Percentiles rank a stretch among this genome's conserved stretches.
Conservation (phyloP, 768 basidiomycete genomes). For the Phaeotremella fagi region DNA sequence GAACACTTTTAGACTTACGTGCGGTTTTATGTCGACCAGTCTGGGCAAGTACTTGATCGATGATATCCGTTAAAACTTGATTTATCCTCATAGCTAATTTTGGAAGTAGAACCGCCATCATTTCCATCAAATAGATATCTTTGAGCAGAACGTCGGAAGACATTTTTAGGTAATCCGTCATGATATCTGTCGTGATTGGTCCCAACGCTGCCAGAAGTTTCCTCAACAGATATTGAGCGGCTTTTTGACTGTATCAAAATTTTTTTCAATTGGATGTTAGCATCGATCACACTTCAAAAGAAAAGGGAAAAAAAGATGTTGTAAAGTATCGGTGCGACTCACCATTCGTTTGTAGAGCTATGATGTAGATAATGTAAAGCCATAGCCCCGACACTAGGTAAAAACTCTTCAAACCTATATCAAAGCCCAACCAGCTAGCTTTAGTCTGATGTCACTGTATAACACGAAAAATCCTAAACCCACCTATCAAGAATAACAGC, state of each 20-base stretch:
- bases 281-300: no score
- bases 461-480: constrained; percentile 4
- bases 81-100: constrained; percentile 25
- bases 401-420: constrained; percentile 29
- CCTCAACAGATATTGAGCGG: constrained; percentile 26
- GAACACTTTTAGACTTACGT: no score
- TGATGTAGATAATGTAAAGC: constrained; percentile 17
- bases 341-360: constrained; percentile 5
- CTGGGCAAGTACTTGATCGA: constrained; percentile 18
- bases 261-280: no score
- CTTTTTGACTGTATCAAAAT: constrained; percentile 21
- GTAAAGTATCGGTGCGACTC: neutral
- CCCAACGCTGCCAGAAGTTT: constrained; percentile 28
- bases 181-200: constrained; percentile 23
- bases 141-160: constrained; percentile 20
- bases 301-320: no score
- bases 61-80: constrained; percentile 26
- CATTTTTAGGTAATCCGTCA: constrained; percentile 31
- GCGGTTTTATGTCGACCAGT: neutral
- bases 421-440: neutral
- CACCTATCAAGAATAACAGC: constrained; percentile 26
- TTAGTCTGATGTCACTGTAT: neutral
- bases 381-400: constrained; percentile 12
- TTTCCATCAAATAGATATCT: constrained; percentile 28
- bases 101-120: constrained; percentile 33